Conservation (phyloP, 192 early-diverging fungal genomes). For the Coemansia sp. region DNA sequence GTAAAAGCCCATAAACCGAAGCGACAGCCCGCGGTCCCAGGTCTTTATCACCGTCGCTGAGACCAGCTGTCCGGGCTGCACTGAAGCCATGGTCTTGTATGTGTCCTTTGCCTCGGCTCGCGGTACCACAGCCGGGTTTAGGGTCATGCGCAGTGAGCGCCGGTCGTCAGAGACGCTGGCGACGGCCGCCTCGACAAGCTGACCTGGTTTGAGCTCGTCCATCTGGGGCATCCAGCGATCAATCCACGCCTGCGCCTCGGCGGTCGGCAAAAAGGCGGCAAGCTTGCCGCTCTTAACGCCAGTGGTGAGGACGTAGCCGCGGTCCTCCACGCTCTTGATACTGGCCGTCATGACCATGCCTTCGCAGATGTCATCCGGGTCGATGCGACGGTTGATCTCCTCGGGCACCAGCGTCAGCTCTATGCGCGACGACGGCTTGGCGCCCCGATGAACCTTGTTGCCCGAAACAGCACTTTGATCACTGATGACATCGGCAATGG, state of each 20-base stretch:
- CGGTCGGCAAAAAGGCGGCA: conserved; percentile 70
- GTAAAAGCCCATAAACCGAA: conserved; percentile 81
- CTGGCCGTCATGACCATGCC: conserved; percentile 69
- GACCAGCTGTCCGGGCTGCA: conserved; percentile 77
- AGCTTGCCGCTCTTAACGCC: conserved; percentile 59
- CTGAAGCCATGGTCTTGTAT: conserved; percentile 65
- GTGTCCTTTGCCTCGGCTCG: conserved; percentile 53
- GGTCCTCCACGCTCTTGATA: conserved; percentile 85
- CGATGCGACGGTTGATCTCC: conserved; percentile 69
- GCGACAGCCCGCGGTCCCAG: conserved; percentile 60
- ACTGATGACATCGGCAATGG: conserved; percentile 55
- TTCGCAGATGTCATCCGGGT: conserved; percentile 58
- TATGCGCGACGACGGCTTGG: conserved; percentile 39
- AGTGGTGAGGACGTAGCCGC: conserved; percentile 78
- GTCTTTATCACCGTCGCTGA: conserved; percentile 61
- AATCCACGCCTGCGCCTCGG: conserved; percentile 61
- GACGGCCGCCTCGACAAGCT: conserved; percentile 67
- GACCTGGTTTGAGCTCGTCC: conserved; percentile 65
- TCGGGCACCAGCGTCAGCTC: conserved; percentile 75
- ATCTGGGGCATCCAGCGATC: conserved; percentile 56
- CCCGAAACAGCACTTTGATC: conserved; percentile 18
- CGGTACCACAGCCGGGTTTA: conserved; percentile 58
- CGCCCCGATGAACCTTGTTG: conserved; percentile 48
- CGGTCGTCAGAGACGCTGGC: conserved; percentile 57
- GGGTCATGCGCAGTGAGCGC: conserved; percentile 62